phyloP scores from a whole-genome alignment of 495 filamentous ascomycete species.

The Chaetomidium leptoderma region DNA sequence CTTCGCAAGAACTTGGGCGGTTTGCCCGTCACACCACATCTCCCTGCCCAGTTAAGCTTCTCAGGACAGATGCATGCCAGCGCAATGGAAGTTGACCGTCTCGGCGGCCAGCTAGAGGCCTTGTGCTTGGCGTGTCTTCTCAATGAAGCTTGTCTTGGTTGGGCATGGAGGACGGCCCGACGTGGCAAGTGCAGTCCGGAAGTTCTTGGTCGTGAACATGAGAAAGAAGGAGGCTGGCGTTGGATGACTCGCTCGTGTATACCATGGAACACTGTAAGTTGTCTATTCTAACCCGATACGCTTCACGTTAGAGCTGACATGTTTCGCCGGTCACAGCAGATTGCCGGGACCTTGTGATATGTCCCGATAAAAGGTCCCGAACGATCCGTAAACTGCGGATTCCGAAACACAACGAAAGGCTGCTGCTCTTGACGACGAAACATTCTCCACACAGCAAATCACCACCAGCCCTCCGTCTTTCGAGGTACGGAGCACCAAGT shows the following conservation, averaged over 20 bases:
- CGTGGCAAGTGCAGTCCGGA: not conserved
- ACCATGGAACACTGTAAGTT: not conserved
- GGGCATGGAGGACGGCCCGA: not conserved
- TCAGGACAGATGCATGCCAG: not conserved
- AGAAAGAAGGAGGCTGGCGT: not conserved
- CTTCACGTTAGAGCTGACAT: not conserved
- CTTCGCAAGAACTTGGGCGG: not conserved
- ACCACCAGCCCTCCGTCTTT: not conserved
- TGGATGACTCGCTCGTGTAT: not conserved
- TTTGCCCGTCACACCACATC: not conserved
- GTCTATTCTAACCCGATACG: too few relatives aligned
- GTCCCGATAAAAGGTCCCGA: constrained; percentile 2
- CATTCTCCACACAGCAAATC: not conserved
- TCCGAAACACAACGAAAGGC: not conserved
- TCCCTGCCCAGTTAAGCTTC: not conserved
- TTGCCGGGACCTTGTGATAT: not conserved
- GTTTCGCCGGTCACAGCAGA: not conserved
- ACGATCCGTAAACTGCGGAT: not conserved
- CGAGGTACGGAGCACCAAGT: not conserved
- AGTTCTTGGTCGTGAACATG: not conserved
- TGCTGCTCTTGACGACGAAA: not conserved
- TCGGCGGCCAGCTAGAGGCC: too few relatives aligned
- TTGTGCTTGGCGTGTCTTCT: not conserved
- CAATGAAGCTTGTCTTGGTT: not conserved
- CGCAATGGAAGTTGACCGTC: not conserved